Percentiles rank a stretch among this genome's conserved stretches.
These are phyloP conservation scores for Claviceps pazoutovae DNA, from an alignment of 2,329 filamentous ascomycete genomes.

Conservation along the genomic window DNA sequence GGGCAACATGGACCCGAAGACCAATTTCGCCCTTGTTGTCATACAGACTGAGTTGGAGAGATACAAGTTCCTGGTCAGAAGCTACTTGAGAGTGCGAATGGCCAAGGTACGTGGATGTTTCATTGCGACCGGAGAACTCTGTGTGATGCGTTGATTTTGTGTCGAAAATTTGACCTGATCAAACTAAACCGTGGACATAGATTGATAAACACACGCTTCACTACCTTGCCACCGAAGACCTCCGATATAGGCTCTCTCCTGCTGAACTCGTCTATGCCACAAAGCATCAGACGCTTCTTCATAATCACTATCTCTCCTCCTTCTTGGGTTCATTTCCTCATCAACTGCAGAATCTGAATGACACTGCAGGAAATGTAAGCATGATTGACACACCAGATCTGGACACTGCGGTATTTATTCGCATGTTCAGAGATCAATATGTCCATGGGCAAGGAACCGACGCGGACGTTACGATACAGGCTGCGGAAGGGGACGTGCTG, in stretches of 20 bases:
- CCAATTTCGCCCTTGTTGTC: conserved; percentile 86
- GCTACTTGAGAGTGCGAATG: conserved; percentile 70
- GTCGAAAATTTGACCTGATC: not conserved
- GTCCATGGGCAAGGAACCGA: conserved; percentile 50
- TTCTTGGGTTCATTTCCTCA: conserved; percentile 75
- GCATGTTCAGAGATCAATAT: conserved; percentile 49
- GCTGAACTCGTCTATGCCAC: conserved; percentile 73
- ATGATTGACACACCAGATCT: conserved; percentile 86
- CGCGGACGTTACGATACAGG: conserved; percentile 44
- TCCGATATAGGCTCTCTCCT: conserved; percentile 53
- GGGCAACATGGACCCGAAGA: conserved; percentile 73
- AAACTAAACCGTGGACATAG: conserved; percentile 22
- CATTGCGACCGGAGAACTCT: not conserved
- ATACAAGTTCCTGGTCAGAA: conserved; percentile 80
- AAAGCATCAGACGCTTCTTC: conserved; percentile 70
- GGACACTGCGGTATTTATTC: conserved; percentile 72
- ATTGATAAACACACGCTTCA: conserved; percentile 67
- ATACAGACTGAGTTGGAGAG: conserved; percentile 93
- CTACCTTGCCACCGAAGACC: conserved; percentile 45
- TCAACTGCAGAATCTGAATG: conserved; percentile 71
- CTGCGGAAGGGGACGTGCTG: conserved; percentile 48
- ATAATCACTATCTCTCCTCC: conserved; percentile 70
- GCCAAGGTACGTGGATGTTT: conserved; percentile 50
- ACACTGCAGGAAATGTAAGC: conserved; percentile 74
- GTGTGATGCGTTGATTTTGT: not conserved